Conservation (phyloP, 768 basidiomycete genomes). For the Artomyces pyxidatus region DNA sequence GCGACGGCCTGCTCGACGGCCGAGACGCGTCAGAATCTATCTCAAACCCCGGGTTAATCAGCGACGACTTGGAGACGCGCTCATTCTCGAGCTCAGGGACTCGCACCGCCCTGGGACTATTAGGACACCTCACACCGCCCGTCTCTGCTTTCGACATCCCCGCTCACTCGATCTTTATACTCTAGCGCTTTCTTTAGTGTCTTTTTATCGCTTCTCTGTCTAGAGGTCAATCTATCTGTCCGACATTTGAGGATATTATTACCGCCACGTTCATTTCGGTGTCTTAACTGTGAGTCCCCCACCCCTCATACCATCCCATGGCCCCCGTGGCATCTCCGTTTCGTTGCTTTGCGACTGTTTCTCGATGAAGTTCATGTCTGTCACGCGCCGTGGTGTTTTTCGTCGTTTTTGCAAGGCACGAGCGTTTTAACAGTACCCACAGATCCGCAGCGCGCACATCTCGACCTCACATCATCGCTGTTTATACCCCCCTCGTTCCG, state of each 20-base stretch:
- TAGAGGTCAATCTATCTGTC: neutral
- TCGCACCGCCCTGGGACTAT: too few relatives aligned
- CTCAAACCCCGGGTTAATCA: neutral
- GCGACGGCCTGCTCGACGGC: neutral
- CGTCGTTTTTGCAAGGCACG: too few relatives aligned
- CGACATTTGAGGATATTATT: neutral
- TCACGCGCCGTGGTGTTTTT: neutral
- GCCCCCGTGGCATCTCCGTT: neutral
- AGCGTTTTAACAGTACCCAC: too few relatives aligned
- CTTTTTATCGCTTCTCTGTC: neutral
- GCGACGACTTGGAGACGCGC: neutral
- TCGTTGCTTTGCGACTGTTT: neutral
- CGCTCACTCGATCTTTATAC: neutral
- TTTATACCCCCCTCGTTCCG: neutral
- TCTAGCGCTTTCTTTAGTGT: too few relatives aligned
- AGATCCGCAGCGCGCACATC: too few relatives aligned
- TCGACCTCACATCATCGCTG: too few relatives aligned
- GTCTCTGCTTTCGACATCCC: neutral
- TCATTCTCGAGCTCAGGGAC: too few relatives aligned
- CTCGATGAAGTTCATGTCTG: neutral
- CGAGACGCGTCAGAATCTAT: neutral
- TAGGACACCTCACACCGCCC: neutral
- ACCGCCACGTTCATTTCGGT: neutral
- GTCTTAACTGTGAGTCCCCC: neutral
- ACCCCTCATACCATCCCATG: neutral